Evolutionary conservation across 306 rosid species (phyloP), one percentile per base, ranked within the genome.

Genomic region (Pachyrhizus erosus): DNA sequence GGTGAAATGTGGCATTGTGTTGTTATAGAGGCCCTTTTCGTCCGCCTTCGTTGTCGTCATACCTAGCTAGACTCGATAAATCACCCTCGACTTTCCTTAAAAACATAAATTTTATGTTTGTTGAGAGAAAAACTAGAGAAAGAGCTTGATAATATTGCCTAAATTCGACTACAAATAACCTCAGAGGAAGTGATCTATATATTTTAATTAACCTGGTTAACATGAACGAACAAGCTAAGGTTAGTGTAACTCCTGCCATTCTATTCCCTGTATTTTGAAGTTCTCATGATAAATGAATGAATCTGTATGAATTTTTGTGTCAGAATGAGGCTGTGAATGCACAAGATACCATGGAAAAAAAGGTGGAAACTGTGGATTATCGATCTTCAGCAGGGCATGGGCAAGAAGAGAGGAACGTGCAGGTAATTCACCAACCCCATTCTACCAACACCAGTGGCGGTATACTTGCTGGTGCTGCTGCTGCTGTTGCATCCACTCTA

Each of bases 341-440:
- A 65, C 66, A 26, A 57, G 40, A 73, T 45, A 40, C n/a, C 3
- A 45, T 34, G 65, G 90, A 82, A 81, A 88, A 20, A 24, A 93
- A 71, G 84, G 96, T 91, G 69, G 89, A 86, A 52, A 85, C 92
- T 0, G 89, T 89, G 48, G 97, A 92, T 21, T 20, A 61, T 64
- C 60, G 58, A 68, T 66, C 93, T 17, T 88, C 94, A 0, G 89
- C 89, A 1, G 96, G 96, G 21, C 83, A 89, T 78, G 73, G 70
- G 21, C 77, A 75, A 64, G 84, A 86, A 64, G 39, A 43, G 81
- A 87, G 85, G 81, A 82, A 79, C 10, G 94, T 89, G 62, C 89
- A 87, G 71, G 89, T 94, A 51, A 51, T 71, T 81, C 97, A 91
- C 81, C 79, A 88, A 39, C 33, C 81, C 15, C 90, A 86, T 80